A percentile compares a stretch with the other conserved stretches of the same genome.
Evolutionary conservation across 2,329 filamentous ascomycete genomes (phyloP).

Genomic region (Westerdykella sp.): DNA sequence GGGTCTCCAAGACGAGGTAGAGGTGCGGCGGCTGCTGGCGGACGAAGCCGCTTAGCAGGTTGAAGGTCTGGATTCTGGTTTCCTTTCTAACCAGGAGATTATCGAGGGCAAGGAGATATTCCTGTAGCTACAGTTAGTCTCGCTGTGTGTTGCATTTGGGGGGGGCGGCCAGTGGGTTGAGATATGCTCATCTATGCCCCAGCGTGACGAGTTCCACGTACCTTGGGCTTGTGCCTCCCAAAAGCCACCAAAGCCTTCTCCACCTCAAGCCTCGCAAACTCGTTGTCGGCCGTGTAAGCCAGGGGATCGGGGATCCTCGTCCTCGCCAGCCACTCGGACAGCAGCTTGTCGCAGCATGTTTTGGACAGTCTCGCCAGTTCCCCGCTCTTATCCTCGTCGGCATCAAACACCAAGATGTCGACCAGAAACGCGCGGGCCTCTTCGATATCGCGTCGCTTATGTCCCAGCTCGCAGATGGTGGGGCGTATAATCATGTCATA

Average conservation of each 20-base stretch:
- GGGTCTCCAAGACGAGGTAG: constrained; percentile 64
- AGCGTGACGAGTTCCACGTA: constrained; percentile 15
- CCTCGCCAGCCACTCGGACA: constrained; percentile 40
- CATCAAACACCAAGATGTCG: constrained; percentile 58
- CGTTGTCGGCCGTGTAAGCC: constrained; percentile 40
- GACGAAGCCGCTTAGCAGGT: constrained; percentile 66
- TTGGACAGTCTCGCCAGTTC: constrained; percentile 41
- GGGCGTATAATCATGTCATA: constrained; percentile 59
- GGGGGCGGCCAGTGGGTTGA: not conserved
- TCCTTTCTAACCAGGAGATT: constrained; percentile 59
- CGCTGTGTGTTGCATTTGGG: not conserved
- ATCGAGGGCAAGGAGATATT: constrained; percentile 61
- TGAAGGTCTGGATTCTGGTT: constrained; percentile 58
- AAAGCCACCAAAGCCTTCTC: constrained; percentile 49
- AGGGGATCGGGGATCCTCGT: constrained; percentile 37
- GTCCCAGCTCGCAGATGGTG: constrained; percentile 51
- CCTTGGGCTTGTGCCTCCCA: constrained; percentile 64
- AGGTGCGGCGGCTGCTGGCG: constrained; percentile 73
- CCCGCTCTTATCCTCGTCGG: constrained; percentile 48
- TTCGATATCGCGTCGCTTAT: constrained; percentile 57
- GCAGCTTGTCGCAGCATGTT: constrained; percentile 50
- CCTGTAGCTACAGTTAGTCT: constrained; percentile 37
- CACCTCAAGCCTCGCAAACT: constrained; percentile 45
- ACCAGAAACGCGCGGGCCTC: constrained; percentile 61
- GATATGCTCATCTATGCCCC: not conserved